Evolutionary conservation across 306 rosid species (phyloP).

Genomic region (Inga laurina): DNA sequence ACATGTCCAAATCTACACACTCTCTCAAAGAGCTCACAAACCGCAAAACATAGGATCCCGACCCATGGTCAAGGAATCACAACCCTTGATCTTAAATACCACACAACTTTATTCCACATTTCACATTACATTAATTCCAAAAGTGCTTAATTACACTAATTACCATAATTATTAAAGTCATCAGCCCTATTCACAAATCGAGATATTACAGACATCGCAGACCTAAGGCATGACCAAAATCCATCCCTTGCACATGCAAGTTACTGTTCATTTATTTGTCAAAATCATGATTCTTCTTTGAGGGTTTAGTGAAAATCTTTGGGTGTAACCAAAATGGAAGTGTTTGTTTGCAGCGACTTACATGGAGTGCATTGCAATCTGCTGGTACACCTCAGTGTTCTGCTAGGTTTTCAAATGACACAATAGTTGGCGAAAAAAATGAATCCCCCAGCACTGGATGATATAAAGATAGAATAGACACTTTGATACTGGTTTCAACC

Average conservation of each 20-base stretch:
- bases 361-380: slow-evolving; percentile 30
- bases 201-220: slow-evolving; percentile 1
- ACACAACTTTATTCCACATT: too few species aligned
- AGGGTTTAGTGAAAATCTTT: neutral
- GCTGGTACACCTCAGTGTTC: neutral
- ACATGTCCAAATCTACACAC: too few species aligned
- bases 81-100: too few species aligned
- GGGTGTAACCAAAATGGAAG: neutral
- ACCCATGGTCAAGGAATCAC: too few species aligned
- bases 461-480: slow-evolving; percentile 26
- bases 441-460: neutral
- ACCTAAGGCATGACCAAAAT: neutral
- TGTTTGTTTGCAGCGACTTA: slow-evolving; percentile 18
- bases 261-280: neutral
- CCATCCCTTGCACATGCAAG: slow-evolving; percentile 27
- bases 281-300: neutral
- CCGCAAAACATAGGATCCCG: too few species aligned
- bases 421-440: neutral
- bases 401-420: neutral
- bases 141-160: too few species aligned
- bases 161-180: too few species aligned
- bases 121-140: too few species aligned
- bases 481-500: slow-evolving; percentile 29
- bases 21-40: too few species aligned
- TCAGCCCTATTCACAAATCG: too few species aligned